Conservation (phyloP, 2,329 filamentous ascomycete species). For the Colletotrichum camelliae region DNA sequence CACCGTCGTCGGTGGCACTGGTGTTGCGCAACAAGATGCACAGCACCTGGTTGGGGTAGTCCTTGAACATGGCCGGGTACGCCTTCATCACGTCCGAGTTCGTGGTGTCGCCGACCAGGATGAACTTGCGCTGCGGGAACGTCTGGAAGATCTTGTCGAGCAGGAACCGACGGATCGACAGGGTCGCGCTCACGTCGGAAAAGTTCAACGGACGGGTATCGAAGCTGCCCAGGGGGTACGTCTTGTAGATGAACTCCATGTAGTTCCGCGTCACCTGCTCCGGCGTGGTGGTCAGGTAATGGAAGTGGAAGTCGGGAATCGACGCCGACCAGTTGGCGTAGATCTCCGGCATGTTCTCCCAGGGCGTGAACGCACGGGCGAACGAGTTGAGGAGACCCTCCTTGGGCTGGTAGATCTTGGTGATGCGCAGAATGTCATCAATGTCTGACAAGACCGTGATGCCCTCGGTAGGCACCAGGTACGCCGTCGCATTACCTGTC, state of each 20-base stretch:
- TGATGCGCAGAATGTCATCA: slow-evolving; percentile 81
- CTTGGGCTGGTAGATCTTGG: slow-evolving; percentile 79
- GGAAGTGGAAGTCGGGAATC: slow-evolving; percentile 75
- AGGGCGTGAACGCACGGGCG: slow-evolving; percentile 70
- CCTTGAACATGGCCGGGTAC: slow-evolving; percentile 64
- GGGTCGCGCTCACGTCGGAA: slow-evolving; percentile 73
- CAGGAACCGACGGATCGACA: slow-evolving; percentile 73
- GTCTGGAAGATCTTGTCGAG: slow-evolving; percentile 77
- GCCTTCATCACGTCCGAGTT: slow-evolving; percentile 79
- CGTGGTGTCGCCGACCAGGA: slow-evolving; percentile 77
- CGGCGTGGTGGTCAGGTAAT: slow-evolving; percentile 82
- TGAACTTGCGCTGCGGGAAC: slow-evolving; percentile 76
- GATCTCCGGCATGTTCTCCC: slow-evolving; percentile 82
- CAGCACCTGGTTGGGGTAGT: slow-evolving; percentile 74
- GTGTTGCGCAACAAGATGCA: slow-evolving; percentile 83
- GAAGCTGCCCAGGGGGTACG: slow-evolving; percentile 78
- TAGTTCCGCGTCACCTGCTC: slow-evolving; percentile 80
- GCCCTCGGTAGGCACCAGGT: slow-evolving; percentile 73
- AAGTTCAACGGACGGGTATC: slow-evolving; percentile 83
- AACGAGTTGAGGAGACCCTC: slow-evolving; percentile 81
- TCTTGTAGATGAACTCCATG: slow-evolving; percentile 82
- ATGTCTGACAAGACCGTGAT: slow-evolving; percentile 79
- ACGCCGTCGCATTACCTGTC: slow-evolving; percentile 77
- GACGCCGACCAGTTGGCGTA: slow-evolving; percentile 77
- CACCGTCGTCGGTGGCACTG: slow-evolving; percentile 67